These are phyloP conservation scores for Glycine tomentella DNA, from an alignment of 306 rosid genomes.

Conservation along the genomic window DNA sequence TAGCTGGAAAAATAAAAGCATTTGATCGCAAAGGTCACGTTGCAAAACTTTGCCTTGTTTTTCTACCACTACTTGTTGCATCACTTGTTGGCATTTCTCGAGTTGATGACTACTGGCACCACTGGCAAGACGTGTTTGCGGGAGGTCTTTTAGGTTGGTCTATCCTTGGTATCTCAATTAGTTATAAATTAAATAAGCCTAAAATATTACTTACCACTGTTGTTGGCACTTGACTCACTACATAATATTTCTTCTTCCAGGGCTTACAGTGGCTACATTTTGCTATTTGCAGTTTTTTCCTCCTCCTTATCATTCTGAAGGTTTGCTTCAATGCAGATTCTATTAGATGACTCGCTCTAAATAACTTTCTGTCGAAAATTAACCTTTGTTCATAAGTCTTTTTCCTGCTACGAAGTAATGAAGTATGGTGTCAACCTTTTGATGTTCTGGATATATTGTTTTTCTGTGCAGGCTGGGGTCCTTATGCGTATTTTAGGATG, in stretches of 20 bases:
- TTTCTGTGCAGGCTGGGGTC: slow-evolving; percentile 81
- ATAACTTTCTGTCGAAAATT: background rate
- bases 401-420: slow-evolving; percentile 5
- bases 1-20: slow-evolving; percentile 78
- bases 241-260: slow-evolving; percentile 52
- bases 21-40: slow-evolving; percentile 77
- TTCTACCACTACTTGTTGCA: slow-evolving; percentile 80
- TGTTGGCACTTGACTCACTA: slow-evolving; percentile 30
- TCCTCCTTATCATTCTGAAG: slow-evolving; percentile 83
- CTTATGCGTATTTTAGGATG: slow-evolving; percentile 77
- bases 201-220: slow-evolving; percentile 2
- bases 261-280: slow-evolving; percentile 71
- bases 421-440: background rate
- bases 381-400: slow-evolving; percentile 3
- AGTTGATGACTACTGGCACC: slow-evolving; percentile 97
- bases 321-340: slow-evolving; percentile 55
- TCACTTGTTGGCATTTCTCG: slow-evolving; percentile 87
- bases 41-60: slow-evolving; percentile 78
- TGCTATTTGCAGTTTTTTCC: slow-evolving; percentile 94
- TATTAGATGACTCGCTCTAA: background rate
- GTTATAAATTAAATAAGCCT: slow-evolving; percentile 11
- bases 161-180: slow-evolving; percentile 20
- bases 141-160: slow-evolving; percentile 85
- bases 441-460: slow-evolving; percentile 39
- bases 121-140: slow-evolving; percentile 91